Conservation (phyloP, 768 basidiomycete species). For the Trametes cubensis region DNA sequence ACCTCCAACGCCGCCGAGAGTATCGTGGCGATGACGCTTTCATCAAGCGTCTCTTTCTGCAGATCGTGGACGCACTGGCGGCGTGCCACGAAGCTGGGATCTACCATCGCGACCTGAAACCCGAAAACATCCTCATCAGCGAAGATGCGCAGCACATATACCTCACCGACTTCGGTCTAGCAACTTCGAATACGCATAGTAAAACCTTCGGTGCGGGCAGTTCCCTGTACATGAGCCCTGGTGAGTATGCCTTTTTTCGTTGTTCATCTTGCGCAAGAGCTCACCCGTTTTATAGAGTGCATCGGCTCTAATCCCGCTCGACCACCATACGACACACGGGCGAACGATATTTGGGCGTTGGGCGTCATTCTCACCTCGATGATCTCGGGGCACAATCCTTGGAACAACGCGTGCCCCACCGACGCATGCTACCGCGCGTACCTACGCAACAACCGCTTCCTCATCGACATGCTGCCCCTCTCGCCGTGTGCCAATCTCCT, state of each 20-base stretch:
- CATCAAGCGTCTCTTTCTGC: slow-evolving; percentile 51
- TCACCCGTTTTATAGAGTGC: slow-evolving; percentile 23
- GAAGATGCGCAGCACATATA: slow-evolving; percentile 41
- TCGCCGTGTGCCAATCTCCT: slow-evolving; percentile 34
- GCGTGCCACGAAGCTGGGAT: slow-evolving; percentile 53
- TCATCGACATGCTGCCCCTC: slow-evolving; percentile 49
- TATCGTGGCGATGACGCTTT: slow-evolving; percentile 48
- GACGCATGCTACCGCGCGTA: slow-evolving; percentile 90
- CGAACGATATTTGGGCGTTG: slow-evolving; percentile 33
- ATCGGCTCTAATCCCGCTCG: slow-evolving; percentile 18
- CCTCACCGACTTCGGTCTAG: slow-evolving; percentile 49
- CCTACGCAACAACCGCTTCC: slow-evolving; percentile 72
- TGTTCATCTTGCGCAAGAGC: slow-evolving; percentile 32
- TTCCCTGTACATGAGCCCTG: slow-evolving; percentile 71
- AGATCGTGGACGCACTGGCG: slow-evolving; percentile 55
- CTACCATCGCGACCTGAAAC: slow-evolving; percentile 62
- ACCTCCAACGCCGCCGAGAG: slow-evolving; percentile 40
- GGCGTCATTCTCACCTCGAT: slow-evolving; percentile 65
- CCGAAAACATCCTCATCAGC: slow-evolving; percentile 53
- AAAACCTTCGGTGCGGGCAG: slow-evolving; percentile 63
- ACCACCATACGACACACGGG: slow-evolving; percentile 18
- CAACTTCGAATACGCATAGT: slow-evolving; percentile 34
- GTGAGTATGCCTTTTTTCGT: slow-evolving; percentile 38
- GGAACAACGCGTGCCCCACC: slow-evolving; percentile 77
- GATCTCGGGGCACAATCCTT: slow-evolving; percentile 91